phyloP scores from a whole-genome alignment of 2,329 filamentous ascomycete genomes.

The Ilyonectria sp. region DNA sequence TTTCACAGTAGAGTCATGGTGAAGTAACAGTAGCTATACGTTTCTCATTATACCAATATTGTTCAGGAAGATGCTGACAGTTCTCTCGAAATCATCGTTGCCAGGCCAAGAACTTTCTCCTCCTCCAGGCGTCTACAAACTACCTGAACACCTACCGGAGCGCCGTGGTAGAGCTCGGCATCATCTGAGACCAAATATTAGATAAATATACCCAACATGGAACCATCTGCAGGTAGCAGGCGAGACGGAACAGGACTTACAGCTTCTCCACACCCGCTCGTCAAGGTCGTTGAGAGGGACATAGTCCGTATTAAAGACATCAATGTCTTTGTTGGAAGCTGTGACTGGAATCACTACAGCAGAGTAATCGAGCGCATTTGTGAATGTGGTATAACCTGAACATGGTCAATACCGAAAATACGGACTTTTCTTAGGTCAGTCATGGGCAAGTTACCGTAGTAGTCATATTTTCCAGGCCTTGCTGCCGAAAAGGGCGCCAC shows the following conservation, averaged over 20 bases:
- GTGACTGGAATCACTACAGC: background rate
- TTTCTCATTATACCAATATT: too few species aligned
- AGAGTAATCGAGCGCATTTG: background rate
- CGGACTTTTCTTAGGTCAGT: too few species aligned
- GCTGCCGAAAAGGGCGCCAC: background rate
- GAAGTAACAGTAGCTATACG: too few species aligned
- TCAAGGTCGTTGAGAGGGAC: background rate
- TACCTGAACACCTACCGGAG: slow-evolving; percentile 35
- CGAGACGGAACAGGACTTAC: slow-evolving; percentile 3
- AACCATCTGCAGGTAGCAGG: background rate
- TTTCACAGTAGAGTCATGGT: too few species aligned
- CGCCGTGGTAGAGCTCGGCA: slow-evolving; percentile 26
- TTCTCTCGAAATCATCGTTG: background rate
- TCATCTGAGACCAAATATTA: slow-evolving; percentile 4
- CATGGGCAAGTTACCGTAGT: background rate
- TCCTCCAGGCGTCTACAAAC: slow-evolving; percentile 33
- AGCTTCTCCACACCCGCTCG: slow-evolving; percentile 9
- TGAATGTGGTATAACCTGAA: background rate
- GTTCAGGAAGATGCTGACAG: background rate
- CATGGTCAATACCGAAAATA: background rate
- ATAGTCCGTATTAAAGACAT: background rate
- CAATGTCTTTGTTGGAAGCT: background rate
- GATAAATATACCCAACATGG: background rate
- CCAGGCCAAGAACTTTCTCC: slow-evolving; percentile 9
- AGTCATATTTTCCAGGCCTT: background rate